Conservation (phyloP, 306 rosid species). For the Boehmeria nivea region DNA sequence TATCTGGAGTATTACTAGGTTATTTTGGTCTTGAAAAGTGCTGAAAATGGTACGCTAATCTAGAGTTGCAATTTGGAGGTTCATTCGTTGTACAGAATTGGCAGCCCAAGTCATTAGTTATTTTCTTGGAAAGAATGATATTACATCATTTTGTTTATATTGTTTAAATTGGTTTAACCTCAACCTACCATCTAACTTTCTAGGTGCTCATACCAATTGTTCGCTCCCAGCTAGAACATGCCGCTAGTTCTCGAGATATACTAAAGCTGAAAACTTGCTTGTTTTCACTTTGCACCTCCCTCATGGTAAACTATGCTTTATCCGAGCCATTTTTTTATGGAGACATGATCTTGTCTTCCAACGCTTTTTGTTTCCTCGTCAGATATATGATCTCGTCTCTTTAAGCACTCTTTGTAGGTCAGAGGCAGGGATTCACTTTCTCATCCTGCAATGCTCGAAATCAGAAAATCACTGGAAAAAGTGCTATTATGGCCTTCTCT, state of each 20-base stretch:
- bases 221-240: constrained; percentile 46
- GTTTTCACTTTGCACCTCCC: constrained; percentile 79
- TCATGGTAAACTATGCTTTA: constrained; percentile 48
- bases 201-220: constrained; percentile 68
- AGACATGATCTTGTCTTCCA: too few relatives aligned
- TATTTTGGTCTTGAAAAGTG: too few relatives aligned
- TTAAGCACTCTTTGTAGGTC: constrained; percentile 39
- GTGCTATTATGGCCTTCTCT: constrained; percentile 71
- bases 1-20: too few relatives aligned
- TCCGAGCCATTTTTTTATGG: constrained; percentile 1
- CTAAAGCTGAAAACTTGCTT: constrained; percentile 63
- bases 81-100: too few relatives aligned
- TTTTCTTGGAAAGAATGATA: too few relatives aligned
- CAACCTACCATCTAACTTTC: constrained; percentile 15
- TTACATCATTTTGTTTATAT: too few relatives aligned
- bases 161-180: constrained; percentile 9
- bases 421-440: constrained; percentile 57
- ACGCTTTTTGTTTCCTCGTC: neutral
- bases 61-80: too few relatives aligned
- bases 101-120: neutral
- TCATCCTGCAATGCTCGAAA: constrained; percentile 45
- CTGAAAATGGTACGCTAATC: too few relatives aligned
- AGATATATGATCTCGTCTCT: neutral
- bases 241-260: constrained; percentile 38
- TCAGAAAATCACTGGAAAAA: constrained; percentile 54